phyloP scores from a whole-genome alignment of 805 yeast genomes.

The Starmerella sp. region DNA sequence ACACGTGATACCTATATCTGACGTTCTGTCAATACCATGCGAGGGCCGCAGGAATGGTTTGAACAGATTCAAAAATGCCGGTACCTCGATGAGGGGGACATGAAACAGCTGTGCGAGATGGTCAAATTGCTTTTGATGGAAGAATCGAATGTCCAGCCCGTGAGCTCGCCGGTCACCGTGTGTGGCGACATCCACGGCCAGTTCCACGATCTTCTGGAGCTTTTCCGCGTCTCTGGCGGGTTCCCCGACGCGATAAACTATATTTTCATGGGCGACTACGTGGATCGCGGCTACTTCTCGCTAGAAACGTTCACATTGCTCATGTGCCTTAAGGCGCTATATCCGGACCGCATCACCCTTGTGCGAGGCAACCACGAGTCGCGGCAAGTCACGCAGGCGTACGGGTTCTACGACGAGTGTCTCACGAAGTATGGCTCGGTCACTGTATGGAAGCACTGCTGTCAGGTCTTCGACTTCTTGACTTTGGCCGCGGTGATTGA shows the following conservation, averaged over 20 bases:
- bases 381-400: conserved; percentile 95
- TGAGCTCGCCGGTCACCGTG: conserved; percentile 86
- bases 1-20: conserved; percentile 1
- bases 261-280: conserved; percentile 89
- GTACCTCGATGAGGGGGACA: conserved; percentile 78
- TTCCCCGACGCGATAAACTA: conserved; percentile 69
- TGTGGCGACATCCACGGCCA: conserved; percentile 93
- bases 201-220: conserved; percentile 84
- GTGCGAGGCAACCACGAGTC: conserved; percentile 98
- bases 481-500: conserved; percentile 94
- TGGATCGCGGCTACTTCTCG: conserved; percentile 94
- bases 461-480: conserved; percentile 89
- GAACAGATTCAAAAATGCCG: conserved; percentile 87
- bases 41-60: conserved; percentile 91
- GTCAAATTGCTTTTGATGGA: conserved; percentile 94
- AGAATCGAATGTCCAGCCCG: conserved; percentile 92
- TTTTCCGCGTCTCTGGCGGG: conserved; percentile 86
- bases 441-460: conserved; percentile 92
- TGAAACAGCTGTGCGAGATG: conserved; percentile 92
- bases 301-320: conserved; percentile 86
- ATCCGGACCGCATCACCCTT: conserved; percentile 72
- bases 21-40: conserved; percentile 11
- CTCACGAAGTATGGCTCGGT: conserved; percentile 85
- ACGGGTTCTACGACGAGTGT: conserved; percentile 96
- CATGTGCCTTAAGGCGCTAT: conserved; percentile 86